A percentile compares a stretch with the other conserved stretches of the same genome.
Evolutionary conservation across 2,329 filamentous ascomycete species (phyloP).

Genomic region (Ascochyta viciae-villosae): DNA sequence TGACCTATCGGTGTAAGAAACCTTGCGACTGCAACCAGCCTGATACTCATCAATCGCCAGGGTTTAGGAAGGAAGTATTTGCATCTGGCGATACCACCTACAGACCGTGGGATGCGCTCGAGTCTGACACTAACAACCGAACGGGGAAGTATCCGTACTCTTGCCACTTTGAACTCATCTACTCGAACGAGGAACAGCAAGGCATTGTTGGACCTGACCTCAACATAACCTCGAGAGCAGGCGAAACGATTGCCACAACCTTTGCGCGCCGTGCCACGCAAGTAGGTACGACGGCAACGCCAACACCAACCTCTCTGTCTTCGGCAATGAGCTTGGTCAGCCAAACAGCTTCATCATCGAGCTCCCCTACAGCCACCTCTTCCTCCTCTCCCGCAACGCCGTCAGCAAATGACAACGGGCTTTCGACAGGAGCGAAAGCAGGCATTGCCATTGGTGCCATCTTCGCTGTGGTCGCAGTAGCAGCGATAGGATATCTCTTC

Average conservation of each 20-base stretch:
- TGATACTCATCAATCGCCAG: neutral
- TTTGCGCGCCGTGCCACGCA: conserved; percentile 7
- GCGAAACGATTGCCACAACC: neutral
- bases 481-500: neutral
- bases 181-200: neutral
- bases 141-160: conserved; percentile 1
- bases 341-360: neutral
- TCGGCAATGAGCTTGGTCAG: neutral
- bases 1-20: neutral
- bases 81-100: conserved; percentile 5
- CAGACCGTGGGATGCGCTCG: conserved; percentile 2
- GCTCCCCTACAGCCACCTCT: neutral
- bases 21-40: neutral
- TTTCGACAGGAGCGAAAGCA: conserved; percentile 7
- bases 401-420: neutral
- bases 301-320: neutral
- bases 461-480: neutral
- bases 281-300: neutral
- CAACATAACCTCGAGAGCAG: conserved; percentile 6
- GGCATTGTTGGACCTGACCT: neutral
- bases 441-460: conserved; percentile 9
- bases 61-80: neutral
- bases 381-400: neutral
- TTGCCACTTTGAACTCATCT: conserved; percentile 14
- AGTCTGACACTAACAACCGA: conserved; percentile 5